A percentile compares a stretch with the other conserved stretches of the same genome.
Evolutionary conservation across 2,329 filamentous ascomycete species (phyloP).

Genomic region (Hypoxylon sp.): DNA sequence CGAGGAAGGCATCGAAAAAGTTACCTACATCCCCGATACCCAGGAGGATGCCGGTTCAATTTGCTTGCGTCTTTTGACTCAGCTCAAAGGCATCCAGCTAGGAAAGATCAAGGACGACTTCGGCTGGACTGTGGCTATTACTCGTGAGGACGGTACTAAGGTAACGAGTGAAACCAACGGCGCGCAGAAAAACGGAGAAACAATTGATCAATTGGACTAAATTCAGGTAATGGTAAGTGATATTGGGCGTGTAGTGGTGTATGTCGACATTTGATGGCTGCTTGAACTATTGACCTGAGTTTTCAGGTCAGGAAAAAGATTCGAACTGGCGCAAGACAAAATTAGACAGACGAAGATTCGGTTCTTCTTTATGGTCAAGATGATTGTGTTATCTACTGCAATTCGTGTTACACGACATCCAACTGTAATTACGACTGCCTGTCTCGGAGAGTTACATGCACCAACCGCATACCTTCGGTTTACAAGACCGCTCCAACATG

Average conservation of each 20-base stretch:
- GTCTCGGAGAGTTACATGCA: conserved; percentile 20
- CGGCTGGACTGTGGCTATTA: conserved; percentile 73
- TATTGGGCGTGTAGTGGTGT: conserved; percentile 4
- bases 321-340: conserved; percentile 16
- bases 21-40: conserved; percentile 67
- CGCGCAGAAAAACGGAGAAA: conserved; percentile 48
- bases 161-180: conserved; percentile 51
- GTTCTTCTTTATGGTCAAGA: conserved; percentile 22
- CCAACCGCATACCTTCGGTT: conserved; percentile 26
- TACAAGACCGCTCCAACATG: not conserved
- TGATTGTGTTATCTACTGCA: conserved; percentile 12
- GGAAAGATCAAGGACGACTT: conserved; percentile 83
- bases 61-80: conserved; percentile 78
- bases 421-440: conserved; percentile 15
- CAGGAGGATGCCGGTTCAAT: conserved; percentile 79
- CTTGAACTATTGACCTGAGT: conserved; percentile 13
- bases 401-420: conserved; percentile 9
- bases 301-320: conserved; percentile 11
- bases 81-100: conserved; percentile 87
- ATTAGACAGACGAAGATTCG: conserved; percentile 33
- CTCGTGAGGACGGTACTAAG: conserved; percentile 60
- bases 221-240: not conserved
- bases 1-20: conserved; percentile 61
- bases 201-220: conserved; percentile 56
- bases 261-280: conserved; percentile 1